These are phyloP conservation scores for Hymenoscyphus infarciens DNA, from an alignment of 2,329 filamentous ascomycete genomes.

Conservation along the genomic window DNA sequence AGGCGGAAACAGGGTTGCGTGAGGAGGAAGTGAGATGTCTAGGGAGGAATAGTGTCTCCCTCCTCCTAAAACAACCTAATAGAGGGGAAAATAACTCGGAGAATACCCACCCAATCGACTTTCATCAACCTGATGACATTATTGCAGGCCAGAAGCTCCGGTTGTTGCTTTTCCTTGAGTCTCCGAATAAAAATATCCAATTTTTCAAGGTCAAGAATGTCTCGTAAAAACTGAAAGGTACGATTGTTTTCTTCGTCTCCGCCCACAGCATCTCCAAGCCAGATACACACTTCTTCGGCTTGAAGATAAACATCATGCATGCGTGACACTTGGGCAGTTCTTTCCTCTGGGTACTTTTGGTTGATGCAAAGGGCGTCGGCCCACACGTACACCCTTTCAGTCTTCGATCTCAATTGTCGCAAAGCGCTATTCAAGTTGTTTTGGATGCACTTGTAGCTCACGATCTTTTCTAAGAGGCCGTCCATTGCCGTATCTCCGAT, in stretches of 20 bases:
- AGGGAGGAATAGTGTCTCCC: too few species aligned
- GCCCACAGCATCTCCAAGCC: neutral
- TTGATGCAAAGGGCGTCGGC: neutral
- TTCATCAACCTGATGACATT: neutral
- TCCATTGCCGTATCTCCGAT: too few species aligned
- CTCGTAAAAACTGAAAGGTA: neutral
- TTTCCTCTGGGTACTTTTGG: neutral
- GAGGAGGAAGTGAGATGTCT: too few species aligned
- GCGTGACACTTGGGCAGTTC: constrained; percentile 5
- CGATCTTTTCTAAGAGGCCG: neutral
- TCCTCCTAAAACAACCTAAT: too few species aligned
- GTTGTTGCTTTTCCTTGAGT: too few species aligned
- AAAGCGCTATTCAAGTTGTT: neutral
- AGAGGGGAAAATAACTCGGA: too few species aligned
- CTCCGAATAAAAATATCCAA: neutral
- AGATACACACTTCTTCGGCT: constrained; percentile 4
- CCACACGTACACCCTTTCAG: neutral
- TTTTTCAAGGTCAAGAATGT: neutral
- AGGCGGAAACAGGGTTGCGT: too few species aligned
- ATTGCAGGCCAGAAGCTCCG: too few species aligned
- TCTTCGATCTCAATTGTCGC: neutral
- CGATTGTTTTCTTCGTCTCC: neutral
- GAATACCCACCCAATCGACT: constrained; percentile 22
- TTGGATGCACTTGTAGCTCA: neutral
- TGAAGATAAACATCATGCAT: constrained; percentile 9